Evolutionary conservation across 441 rosid species (phyloP).

Genomic region (Brassica balearica): DNA sequence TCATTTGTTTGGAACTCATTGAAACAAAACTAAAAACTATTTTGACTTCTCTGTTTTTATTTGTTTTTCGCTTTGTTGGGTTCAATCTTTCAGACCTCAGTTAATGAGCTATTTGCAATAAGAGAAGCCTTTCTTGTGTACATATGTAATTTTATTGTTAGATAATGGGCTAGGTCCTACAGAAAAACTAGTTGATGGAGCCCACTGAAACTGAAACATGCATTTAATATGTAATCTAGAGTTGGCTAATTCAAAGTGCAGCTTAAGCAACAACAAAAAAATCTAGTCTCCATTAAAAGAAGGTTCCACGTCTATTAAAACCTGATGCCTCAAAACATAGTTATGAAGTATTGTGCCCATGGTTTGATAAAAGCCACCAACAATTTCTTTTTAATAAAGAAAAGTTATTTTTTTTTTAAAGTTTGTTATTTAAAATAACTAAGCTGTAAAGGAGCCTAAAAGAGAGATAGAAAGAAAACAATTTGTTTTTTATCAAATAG

Average conservation of each 20-base stretch:
- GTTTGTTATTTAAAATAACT: constrained; percentile 12
- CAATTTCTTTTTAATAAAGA: background rate
- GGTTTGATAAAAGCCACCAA: constrained; percentile 19
- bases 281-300: background rate
- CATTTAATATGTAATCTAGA: no score
- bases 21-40: constrained; percentile 1
- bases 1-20: background rate
- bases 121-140: background rate
- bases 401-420: constrained; percentile 2
- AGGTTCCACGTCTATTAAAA: constrained; percentile 14
- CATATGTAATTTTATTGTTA: background rate
- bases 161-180: background rate
- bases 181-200: background rate
- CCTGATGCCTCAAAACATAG: background rate
- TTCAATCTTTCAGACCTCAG: constrained; percentile 6
- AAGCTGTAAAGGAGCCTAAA: constrained; percentile 31
- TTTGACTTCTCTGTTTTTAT: background rate
- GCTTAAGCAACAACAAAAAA: constrained; percentile 7
- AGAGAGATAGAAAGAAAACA: constrained; percentile 38
- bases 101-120: constrained; percentile 12
- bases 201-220: background rate
- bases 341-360: constrained; percentile 13
- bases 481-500: background rate
- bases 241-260: background rate
- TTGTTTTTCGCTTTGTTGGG: constrained; percentile 12